Base-by-base conservation (phyloP, 257 asterid species). In the Marsdenia floribunda region DNA sequence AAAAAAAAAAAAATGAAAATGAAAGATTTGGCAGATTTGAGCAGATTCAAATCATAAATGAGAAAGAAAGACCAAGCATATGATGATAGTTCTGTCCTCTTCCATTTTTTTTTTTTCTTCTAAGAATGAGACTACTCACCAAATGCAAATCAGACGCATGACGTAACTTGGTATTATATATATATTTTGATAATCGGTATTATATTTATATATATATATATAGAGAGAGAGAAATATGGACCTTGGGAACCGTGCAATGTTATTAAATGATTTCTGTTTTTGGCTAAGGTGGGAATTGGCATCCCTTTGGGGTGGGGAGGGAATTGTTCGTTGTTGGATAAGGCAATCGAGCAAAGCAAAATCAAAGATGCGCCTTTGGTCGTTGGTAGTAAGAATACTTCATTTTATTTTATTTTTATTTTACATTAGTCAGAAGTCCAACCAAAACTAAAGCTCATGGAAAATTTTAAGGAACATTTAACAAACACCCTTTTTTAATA, bases 231-330 rank as follows among this genome's bases (percentile, higher is more conserved):
- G 52, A 63, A 50, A 10, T 2, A 49, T 38, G 76, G 47, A 66
- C 73, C 74, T 72, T 60, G 81, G 73, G 81, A 65, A 54, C 40
- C 13, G 74, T 75, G 74, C 61, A 40, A 78, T 29, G 70, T 37
- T 54, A 78, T 50, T 72, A 53, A 77, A 72, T 72, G 70, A 65
- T 44, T 26, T 58, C 75, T 37, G 70, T 68, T 76, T 26, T 38
- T 3, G 73, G 76, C 53, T 72, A 77, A 71, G 77, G 81, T 70
- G 64, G 42, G 42, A 60, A 60, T 29, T 26, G 67, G 68, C 53
- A 68, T 76, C 75, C 75, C 5, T 38, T 37, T n/a, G 21, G 54
- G 18, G 1, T 3, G 19, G 67, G 44, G 72, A 68, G 3, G 47
- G 72, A 44, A 44, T n/a, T 3, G 58, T 16, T 37, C 40, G 6